These are phyloP conservation scores for Ailanthus altissimus DNA, from an alignment of 345 rosid species.

Conservation along the genomic window DNA sequence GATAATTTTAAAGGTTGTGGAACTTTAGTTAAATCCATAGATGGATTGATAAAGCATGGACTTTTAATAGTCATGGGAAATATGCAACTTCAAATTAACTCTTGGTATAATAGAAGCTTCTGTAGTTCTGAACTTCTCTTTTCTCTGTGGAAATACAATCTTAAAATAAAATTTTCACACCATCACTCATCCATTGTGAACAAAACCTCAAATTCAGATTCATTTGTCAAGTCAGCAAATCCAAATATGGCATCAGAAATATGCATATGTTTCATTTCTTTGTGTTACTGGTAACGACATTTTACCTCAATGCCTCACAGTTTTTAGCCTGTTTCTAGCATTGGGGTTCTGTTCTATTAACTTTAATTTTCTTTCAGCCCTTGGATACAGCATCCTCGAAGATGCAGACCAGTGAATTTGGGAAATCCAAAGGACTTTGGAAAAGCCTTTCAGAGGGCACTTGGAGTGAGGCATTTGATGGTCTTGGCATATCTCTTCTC, in stretches of 20 bases:
- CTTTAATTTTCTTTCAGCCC: constrained; percentile 55
- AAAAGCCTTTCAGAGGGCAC: constrained; percentile 63
- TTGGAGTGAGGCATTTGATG: constrained; percentile 82
- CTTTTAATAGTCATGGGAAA: not conserved
- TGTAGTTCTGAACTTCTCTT: not conserved
- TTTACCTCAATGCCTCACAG: not conserved
- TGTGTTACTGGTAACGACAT: not conserved
- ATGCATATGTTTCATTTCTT: not conserved
- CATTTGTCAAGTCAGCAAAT: not conserved
- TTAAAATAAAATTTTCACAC: not conserved
- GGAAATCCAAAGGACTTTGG: constrained; percentile 94
- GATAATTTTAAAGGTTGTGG: not conserved
- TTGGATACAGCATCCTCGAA: constrained; percentile 92
- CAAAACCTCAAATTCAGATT: not conserved
- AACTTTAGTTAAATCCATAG: not conserved
- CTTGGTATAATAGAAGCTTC: not conserved
- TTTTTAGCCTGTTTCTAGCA: not conserved
- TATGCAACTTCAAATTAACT: not conserved
- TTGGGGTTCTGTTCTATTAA: constrained; percentile 4
- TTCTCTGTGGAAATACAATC: not conserved
- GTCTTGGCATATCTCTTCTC: constrained; percentile 90
- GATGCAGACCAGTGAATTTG: constrained; percentile 96
- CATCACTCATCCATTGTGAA: not conserved
- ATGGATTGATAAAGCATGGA: not conserved
- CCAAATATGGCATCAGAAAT: not conserved